Evolutionary conservation across 1,139 yeast genomes (phyloP).

Genomic region (Meyerozyma smithsonii): DNA sequence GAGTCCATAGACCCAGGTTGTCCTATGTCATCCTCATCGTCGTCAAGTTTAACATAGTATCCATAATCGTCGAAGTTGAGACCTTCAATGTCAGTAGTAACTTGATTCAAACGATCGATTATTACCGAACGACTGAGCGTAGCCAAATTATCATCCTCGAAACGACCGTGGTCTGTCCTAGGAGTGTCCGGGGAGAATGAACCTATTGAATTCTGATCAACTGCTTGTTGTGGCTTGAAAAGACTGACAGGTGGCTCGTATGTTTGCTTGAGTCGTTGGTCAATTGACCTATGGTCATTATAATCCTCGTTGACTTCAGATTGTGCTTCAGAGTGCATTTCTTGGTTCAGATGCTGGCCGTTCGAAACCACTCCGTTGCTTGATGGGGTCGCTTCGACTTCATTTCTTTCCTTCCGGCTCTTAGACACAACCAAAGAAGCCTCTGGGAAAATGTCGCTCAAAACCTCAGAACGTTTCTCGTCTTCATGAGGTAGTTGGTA

Average conservation of each 20-base stretch:
- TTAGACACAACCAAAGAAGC: constrained; percentile 38
- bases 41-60: constrained; percentile 13
- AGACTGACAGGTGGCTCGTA: neutral
- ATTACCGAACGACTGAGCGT: constrained; percentile 33
- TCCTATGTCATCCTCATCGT: constrained; percentile 10
- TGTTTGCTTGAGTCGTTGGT: neutral
- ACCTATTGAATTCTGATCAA: constrained; percentile 23
- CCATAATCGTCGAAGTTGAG: constrained; percentile 20
- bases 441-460: constrained; percentile 42
- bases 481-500: constrained; percentile 4
- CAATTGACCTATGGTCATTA: too few relatives aligned
- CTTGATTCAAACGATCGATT: constrained; percentile 35
- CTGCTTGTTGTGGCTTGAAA: constrained; percentile 1
- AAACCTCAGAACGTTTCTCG: constrained; percentile 24
- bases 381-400: too few relatives aligned
- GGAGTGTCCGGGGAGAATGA: constrained; percentile 37
- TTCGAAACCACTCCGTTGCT: too few relatives aligned
- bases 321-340: neutral
- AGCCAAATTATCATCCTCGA: constrained; percentile 11
- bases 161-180: constrained; percentile 4
- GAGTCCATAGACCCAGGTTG: constrained; percentile 5
- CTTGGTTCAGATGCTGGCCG: neutral
- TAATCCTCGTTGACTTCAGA: neutral
- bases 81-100: constrained; percentile 38
- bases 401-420: constrained; percentile 17